Conservation (phyloP, 257 asterid genomes). For the Nicotiana tabacum region DNA sequence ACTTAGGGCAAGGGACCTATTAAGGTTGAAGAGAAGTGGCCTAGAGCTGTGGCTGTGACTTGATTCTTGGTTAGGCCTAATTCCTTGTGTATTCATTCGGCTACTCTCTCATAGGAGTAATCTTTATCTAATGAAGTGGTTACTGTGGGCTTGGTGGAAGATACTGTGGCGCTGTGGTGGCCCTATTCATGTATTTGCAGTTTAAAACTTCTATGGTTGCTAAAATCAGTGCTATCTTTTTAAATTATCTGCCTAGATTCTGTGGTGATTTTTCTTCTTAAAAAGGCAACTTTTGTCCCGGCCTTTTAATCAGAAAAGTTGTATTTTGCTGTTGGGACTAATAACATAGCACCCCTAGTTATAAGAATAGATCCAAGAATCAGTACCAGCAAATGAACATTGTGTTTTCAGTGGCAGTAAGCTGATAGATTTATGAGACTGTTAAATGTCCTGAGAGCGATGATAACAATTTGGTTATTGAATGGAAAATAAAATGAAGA, state of each 20-base stretch:
- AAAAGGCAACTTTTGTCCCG: too few species aligned
- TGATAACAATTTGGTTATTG: too few species aligned
- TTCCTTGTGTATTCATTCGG: constrained; percentile 20
- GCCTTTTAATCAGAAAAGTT: neutral
- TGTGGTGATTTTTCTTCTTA: neutral
- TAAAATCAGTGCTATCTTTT: constrained; percentile 18
- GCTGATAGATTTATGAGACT: neutral
- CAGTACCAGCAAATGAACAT: neutral
- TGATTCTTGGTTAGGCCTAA: constrained; percentile 16
- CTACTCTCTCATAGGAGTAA: constrained; percentile 17
- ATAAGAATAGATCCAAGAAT: neutral
- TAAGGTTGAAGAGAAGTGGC: constrained; percentile 16
- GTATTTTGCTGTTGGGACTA: neutral
- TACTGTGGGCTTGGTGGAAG: constrained; percentile 5
- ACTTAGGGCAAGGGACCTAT: neutral
- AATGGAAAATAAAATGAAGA: too few species aligned
- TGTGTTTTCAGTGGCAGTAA: neutral
- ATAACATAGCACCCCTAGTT: neutral
- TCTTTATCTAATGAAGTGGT: constrained; percentile 14
- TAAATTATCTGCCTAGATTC: constrained; percentile 17
- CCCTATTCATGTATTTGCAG: constrained; percentile 52
- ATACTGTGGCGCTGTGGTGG: constrained; percentile 31
- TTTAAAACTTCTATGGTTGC: constrained; percentile 33
- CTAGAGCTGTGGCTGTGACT: constrained; percentile 21
- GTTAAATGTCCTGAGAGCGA: too few species aligned